Conservation (phyloP, 2,329 filamentous ascomycete genomes). For the Colletotrichum sansevieriae region DNA sequence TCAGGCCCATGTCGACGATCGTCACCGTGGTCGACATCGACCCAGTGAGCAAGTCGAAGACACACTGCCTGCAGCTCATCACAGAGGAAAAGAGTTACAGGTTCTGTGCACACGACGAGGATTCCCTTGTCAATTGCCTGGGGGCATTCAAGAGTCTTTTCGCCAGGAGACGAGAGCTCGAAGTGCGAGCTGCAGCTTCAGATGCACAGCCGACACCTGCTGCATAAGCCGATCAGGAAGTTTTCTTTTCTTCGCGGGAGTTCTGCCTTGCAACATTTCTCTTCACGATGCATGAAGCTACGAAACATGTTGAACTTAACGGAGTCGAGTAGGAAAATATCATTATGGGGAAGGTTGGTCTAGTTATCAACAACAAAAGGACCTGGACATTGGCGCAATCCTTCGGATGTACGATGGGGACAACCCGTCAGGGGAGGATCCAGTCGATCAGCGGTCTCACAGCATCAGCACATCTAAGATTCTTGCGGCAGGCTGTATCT, state of each 20-base stretch:
- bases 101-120: constrained; percentile 84
- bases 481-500: constrained; percentile 23
- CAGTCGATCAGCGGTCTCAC: not conserved
- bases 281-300: constrained; percentile 35
- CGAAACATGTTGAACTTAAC: constrained; percentile 8
- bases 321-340: constrained; percentile 19
- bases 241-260: constrained; percentile 28
- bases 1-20: constrained; percentile 82
- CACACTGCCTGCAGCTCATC: constrained; percentile 91
- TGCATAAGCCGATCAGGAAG: constrained; percentile 18
- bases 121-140: constrained; percentile 84
- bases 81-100: constrained; percentile 89
- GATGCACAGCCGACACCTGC: constrained; percentile 39
- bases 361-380: not conserved
- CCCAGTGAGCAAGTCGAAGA: constrained; percentile 85
- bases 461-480: not conserved
- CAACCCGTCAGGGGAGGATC: not conserved
- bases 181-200: constrained; percentile 60
- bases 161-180: constrained; percentile 75
- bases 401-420: not conserved
- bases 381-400: not conserved
- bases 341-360: not conserved
- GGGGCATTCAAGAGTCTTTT: constrained; percentile 92
- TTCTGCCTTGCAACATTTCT: constrained; percentile 15
- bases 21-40: constrained; percentile 95